Evolutionary conservation across 2,329 filamentous ascomycete species (phyloP), one percentile per base, ranked within the genome.

Genomic region (Clarireedia monteithiana): DNA sequence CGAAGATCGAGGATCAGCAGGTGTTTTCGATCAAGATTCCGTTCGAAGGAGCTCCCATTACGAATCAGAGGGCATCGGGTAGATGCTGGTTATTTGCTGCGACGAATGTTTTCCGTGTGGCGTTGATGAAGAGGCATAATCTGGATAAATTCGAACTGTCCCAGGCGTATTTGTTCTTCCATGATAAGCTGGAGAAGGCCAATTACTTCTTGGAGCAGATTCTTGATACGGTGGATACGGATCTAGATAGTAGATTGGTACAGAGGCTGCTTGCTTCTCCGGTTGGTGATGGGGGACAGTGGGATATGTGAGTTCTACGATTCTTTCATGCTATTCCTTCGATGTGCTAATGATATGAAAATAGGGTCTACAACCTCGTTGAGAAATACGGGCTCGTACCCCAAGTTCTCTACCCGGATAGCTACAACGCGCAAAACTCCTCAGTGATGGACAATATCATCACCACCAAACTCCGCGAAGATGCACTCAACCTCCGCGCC

Each of bases 1-100:
- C 85, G 27, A 73, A 80, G 54, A 80, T 89, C 58, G 72, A 79
- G 42, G 86, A 94, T 68, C 85, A 83, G 54, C 90, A 95, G 55
- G 79, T 87, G 59, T 95, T 91, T 82, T 95, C 91, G 67, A 73
- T 91, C 69, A 84, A 83, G 69, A 91, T 95, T 58, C 87, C 89
- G 0, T 78, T 88, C 54, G 90, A 95, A 70, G 91, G 90, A 49
- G 79, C 77, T 0, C 91, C 91, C 0, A 85, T 95, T 60, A 95
- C 91, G 0, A 91, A 95, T 70, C 90, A 96, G 73, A 79, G 85
- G 36, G 81, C 81, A 6, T 91, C 86, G 2, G 91, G 90, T 6
- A 80, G 91, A 61, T 96, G 91, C 76, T 96, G 91, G 91, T 81
- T 95, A 60, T 96, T 96, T 64, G 91, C 91, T 1, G 83, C 88